A percentile compares a stretch with the other conserved stretches of the same genome.
These are phyloP conservation scores for Petrea volubilis DNA, from an alignment of 257 asterid genomes.

Conservation along the genomic window DNA sequence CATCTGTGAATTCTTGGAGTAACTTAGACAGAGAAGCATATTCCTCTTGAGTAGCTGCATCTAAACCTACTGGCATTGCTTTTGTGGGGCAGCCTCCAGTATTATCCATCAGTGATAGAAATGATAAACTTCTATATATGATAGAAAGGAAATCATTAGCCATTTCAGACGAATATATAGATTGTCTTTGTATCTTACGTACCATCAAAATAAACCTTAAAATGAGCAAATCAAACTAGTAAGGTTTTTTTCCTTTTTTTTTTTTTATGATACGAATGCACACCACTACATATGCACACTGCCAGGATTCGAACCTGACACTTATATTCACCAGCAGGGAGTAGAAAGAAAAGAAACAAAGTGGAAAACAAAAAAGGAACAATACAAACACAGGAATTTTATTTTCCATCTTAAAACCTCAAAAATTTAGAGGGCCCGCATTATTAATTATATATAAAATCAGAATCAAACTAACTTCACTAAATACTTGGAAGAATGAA, in stretches of 20 bases:
- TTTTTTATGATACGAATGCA: too few relatives aligned
- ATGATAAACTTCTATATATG: constrained; percentile 10
- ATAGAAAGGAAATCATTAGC: neutral
- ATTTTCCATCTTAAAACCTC: neutral
- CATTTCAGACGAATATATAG: neutral
- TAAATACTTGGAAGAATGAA: neutral
- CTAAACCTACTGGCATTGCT: constrained; percentile 25
- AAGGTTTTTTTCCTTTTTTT: too few relatives aligned
- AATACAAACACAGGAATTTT: neutral
- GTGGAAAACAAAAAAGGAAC: neutral
- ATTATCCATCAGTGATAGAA: constrained; percentile 35
- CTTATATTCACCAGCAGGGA: too few relatives aligned
- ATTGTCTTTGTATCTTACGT: neutral
- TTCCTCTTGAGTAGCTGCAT: constrained; percentile 39
- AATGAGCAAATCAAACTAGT: neutral
- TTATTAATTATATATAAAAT: neutral
- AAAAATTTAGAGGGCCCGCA: neutral
- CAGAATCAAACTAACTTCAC: neutral
- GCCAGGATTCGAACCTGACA: too few relatives aligned
- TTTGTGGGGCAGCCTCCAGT: constrained; percentile 23
- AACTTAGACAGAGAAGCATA: constrained; percentile 45
- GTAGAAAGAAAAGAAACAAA: neutral
- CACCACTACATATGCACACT: too few relatives aligned
- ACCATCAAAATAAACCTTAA: neutral
- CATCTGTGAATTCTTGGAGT: constrained; percentile 48